Conservation (phyloP, 345 rosid species). For the Bruguiera parviflora region DNA sequence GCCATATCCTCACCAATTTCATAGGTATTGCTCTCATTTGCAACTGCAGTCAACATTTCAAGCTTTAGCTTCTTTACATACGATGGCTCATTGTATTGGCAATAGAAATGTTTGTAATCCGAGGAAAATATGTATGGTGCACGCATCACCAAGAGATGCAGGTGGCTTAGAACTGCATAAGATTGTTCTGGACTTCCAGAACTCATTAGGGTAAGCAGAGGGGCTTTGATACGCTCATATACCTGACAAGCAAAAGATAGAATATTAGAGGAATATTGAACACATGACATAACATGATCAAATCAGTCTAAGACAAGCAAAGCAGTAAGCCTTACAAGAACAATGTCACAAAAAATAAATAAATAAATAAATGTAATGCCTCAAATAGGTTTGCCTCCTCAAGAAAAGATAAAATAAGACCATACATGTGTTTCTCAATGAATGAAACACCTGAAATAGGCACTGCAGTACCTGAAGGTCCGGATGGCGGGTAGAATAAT, state of each 20-base stretch:
- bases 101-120: conserved; percentile 93
- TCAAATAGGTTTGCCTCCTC: neutral
- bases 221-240: conserved; percentile 97
- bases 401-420: conserved; percentile 1
- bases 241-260: conserved; percentile 49
- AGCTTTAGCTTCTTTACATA: conserved; percentile 98
- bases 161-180: conserved; percentile 92
- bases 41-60: conserved; percentile 98
- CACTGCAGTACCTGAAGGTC: too few relatives aligned
- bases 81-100: conserved; percentile 95
- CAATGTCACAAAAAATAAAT: neutral
- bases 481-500: too few relatives aligned
- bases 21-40: conserved; percentile 95
- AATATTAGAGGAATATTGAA: conserved; percentile 17
- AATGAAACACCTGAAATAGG: too few relatives aligned
- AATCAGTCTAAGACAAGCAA: conserved; percentile 6
- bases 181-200: conserved; percentile 99
- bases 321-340: too few relatives aligned
- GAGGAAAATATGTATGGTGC: conserved; percentile 87
- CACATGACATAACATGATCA: neutral
- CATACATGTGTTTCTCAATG: too few relatives aligned
- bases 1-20: conserved; percentile 75
- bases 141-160: conserved; percentile 96
- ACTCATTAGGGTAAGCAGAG: conserved; percentile 89
- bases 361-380: neutral